Evolutionary conservation across 108 stramenopile genomes (phyloP).

Genomic region (Schizochytrium sp.): DNA sequence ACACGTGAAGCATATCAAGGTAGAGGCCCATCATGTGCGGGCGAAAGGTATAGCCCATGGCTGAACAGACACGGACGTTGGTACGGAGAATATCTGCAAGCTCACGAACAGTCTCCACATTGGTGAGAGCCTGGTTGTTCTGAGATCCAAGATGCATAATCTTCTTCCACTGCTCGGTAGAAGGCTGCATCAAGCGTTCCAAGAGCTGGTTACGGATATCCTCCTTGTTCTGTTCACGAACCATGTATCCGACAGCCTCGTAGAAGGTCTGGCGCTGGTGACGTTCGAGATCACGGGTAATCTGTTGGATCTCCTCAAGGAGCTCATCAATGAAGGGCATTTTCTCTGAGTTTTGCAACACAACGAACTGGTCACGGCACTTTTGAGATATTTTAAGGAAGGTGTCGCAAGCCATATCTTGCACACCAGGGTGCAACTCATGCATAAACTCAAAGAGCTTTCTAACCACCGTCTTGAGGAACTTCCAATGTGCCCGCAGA

Average conservation of each 20-base stretch:
- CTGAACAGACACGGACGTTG: slow-evolving; percentile 89
- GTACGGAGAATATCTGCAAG: slow-evolving; percentile 94
- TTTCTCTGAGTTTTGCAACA: slow-evolving; percentile 88
- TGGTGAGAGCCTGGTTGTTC: slow-evolving; percentile 84
- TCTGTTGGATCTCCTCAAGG: slow-evolving; percentile 86
- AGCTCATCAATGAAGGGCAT: slow-evolving; percentile 92
- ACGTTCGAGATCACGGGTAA: slow-evolving; percentile 95
- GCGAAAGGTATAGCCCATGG: slow-evolving; percentile 91
- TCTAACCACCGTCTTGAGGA: slow-evolving; percentile 99
- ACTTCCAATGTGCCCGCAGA: slow-evolving; percentile 99
- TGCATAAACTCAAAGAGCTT: slow-evolving; percentile 99
- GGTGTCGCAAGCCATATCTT: slow-evolving; percentile 99
- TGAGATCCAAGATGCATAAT: slow-evolving; percentile 87
- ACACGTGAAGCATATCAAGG: slow-evolving; percentile 96
- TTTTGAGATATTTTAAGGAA: slow-evolving; percentile 98
- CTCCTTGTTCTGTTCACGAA: slow-evolving; percentile 85
- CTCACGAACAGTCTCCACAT: slow-evolving; percentile 89
- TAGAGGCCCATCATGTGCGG: slow-evolving; percentile 94
- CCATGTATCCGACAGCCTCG: slow-evolving; percentile 94
- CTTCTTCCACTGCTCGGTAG: slow-evolving; percentile 87
- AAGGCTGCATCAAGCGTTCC: slow-evolving; percentile 94
- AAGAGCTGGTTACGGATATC: slow-evolving; percentile 77
- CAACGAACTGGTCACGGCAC: slow-evolving; percentile 90
- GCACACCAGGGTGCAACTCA: slow-evolving; percentile 97
- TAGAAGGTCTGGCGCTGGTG: slow-evolving; percentile 99